Conservation (phyloP, 768 basidiomycete species). For the Guyanaporus albipodus region DNA sequence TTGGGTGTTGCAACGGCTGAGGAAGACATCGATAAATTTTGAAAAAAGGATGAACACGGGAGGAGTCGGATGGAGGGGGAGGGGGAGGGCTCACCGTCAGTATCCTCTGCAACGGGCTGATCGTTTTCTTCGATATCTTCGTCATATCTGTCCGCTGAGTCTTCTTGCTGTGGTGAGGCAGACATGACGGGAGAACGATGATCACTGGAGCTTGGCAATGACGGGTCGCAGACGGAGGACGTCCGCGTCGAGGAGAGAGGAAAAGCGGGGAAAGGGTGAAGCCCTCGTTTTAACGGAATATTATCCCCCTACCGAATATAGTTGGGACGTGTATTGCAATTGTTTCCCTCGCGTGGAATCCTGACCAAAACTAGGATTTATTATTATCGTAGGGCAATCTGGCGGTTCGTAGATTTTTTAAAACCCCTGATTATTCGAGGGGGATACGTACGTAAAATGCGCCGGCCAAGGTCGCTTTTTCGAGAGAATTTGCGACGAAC, state of each 20-base stretch:
- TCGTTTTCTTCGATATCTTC: slow-evolving; percentile 59
- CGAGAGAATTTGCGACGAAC: too few species aligned
- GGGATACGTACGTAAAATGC: slow-evolving; percentile 59
- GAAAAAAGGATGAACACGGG: slow-evolving; percentile 16
- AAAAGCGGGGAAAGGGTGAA: slow-evolving; percentile 63
- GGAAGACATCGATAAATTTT: slow-evolving; percentile 18
- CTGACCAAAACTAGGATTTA: slow-evolving; percentile 51
- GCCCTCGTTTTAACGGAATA: slow-evolving; percentile 74
- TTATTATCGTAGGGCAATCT: slow-evolving; percentile 55
- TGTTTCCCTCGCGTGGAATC: slow-evolving; percentile 68
- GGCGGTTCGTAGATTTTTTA: slow-evolving; percentile 45
- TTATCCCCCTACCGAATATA: slow-evolving; percentile 67
- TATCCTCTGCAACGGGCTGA: slow-evolving; percentile 33
- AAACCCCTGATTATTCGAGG: slow-evolving; percentile 59
- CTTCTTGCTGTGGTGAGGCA: slow-evolving; percentile 54
- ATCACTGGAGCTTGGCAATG: slow-evolving; percentile 25
- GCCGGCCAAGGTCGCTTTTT: slow-evolving; percentile 27
- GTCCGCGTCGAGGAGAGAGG: slow-evolving; percentile 40
- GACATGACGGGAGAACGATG: slow-evolving; percentile 46
- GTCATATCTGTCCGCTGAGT: slow-evolving; percentile 49
- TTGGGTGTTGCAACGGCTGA: slow-evolving; percentile 39
- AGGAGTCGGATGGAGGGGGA: slow-evolving; percentile 11
- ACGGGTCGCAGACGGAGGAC: slow-evolving; percentile 19
- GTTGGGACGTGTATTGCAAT: slow-evolving; percentile 55
- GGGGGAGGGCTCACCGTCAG: slow-evolving; percentile 26